Base-by-base conservation (phyloP, 441 rosid species). In the Manihot esculenta region DNA sequence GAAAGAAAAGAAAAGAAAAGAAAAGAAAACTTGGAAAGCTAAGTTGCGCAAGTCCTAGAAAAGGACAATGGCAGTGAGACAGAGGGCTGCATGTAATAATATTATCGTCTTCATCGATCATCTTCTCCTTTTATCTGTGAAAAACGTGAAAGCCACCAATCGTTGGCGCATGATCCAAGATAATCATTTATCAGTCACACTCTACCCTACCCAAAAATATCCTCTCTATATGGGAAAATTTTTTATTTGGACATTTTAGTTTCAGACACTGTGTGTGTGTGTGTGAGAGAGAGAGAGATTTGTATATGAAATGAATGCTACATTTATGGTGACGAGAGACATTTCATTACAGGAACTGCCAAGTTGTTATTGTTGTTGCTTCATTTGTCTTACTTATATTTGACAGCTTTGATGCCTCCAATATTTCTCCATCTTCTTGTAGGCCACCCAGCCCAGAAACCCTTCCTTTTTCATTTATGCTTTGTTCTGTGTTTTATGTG, bases 161-260 rank as follows among this genome's bases (percentile, higher is more conserved):
- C 77, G 18, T 58, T n/a, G n/a, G 83, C 85, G 48, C 81, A 70
- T 70, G 85, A 82, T 82, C 85, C 85, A 66, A 82, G 68, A 69
- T 59, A 51, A 69, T 47, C 67, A 59, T 69, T 68, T 64, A 44
- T 58, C 67, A 49, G 72, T 63, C 79, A 59, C 68, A 42, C 56
- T 53, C 33, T 35, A 60, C 48, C 48, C 47, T 63, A 18, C 61
- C 14, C 35, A 49, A 49, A 49, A 2, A 35, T 35, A 4, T 7
- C 5, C 41, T 35, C 7, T 35, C 3, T 0, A 35, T 35, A n/a
- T n/a, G n/a, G n/a, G n/a, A n/a, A n/a, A n/a, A n/a, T n/a, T n/a
- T n/a, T 35, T 35, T 35, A 35, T 35, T 35, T 35, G 41, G n/a
- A n/a, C n/a, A n/a, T n/a, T n/a, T n/a, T n/a, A n/a, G n/a, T n/a